A percentile compares a stretch with the other conserved stretches of the same genome.
Conservation (phyloP, 1,284 basidiomycete genomes). For the Inonotus hispidus region DNA sequence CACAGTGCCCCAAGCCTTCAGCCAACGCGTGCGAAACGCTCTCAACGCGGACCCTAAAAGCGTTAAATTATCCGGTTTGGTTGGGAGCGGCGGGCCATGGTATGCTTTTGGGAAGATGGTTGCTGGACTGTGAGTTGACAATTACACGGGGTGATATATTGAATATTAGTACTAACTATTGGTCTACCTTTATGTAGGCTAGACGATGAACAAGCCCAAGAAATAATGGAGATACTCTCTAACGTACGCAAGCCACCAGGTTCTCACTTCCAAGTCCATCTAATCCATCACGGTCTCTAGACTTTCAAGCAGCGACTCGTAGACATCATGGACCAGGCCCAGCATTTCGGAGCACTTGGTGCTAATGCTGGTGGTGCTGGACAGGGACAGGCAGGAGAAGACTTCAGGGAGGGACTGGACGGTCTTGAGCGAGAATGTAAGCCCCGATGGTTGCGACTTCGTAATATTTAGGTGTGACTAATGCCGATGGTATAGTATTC, state of each 20-base stretch:
- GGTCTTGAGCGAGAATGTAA: constrained; percentile 81
- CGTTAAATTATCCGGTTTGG: constrained; percentile 72
- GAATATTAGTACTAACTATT: not conserved
- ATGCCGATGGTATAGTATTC: constrained; percentile 54
- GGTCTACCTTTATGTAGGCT: constrained; percentile 40
- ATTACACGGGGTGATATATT: not conserved
- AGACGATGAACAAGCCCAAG: constrained; percentile 61
- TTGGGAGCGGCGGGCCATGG: constrained; percentile 85
- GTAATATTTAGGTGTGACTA: not conserved
- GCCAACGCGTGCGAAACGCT: constrained; percentile 71
- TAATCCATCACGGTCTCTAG: constrained; percentile 34
- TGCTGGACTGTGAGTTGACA: constrained; percentile 62
- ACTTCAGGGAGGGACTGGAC: constrained; percentile 85
- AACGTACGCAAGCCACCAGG: constrained; percentile 39
- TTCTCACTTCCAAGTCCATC: constrained; percentile 4
- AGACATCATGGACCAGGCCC: constrained; percentile 84
- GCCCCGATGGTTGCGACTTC: constrained; percentile 26
- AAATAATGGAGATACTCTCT: constrained; percentile 63
- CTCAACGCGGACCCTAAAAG: constrained; percentile 79
- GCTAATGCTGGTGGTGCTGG: constrained; percentile 49
- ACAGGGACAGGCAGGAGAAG: constrained; percentile 56
- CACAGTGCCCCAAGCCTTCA: constrained; percentile 73
- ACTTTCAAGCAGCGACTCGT: constrained; percentile 76
- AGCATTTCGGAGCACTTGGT: constrained; percentile 78
- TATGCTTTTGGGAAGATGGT: constrained; percentile 84